Evolutionary conservation across 2,329 filamentous ascomycete species (phyloP).

Genomic region (Diaporthe citrichinensis): DNA sequence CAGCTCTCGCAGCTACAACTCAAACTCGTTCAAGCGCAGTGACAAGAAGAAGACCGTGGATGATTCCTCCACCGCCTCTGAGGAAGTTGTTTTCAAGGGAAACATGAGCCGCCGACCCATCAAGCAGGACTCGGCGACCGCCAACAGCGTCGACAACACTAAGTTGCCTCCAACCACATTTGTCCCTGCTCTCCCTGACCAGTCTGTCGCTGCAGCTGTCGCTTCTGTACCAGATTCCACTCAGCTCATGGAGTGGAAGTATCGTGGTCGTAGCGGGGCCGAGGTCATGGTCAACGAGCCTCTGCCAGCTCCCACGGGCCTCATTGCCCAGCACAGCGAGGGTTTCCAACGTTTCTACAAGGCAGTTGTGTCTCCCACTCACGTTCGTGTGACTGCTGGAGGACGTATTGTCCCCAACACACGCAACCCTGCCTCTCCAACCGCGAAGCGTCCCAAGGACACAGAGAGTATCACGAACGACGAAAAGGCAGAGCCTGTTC

Average conservation of each 20-base stretch:
- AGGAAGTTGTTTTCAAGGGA: conserved; percentile 55
- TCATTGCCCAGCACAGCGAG: conserved; percentile 70
- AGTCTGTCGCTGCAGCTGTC: neutral
- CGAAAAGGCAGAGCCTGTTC: conserved; percentile 35
- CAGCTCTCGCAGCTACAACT: conserved; percentile 43
- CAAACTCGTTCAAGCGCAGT: conserved; percentile 37
- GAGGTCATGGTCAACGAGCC: conserved; percentile 62
- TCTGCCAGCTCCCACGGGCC: conserved; percentile 66
- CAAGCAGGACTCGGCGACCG: conserved; percentile 30
- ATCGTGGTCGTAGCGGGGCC: conserved; percentile 60
- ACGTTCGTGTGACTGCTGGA: conserved; percentile 77
- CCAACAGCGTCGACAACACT: neutral
- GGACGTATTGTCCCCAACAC: conserved; percentile 78
- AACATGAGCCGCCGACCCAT: conserved; percentile 48
- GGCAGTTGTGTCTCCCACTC: conserved; percentile 76
- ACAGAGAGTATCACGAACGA: conserved; percentile 45
- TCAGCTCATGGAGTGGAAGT: conserved; percentile 54
- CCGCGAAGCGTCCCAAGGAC: conserved; percentile 64
- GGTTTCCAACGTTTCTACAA: conserved; percentile 79
- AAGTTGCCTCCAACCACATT: neutral
- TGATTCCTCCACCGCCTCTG: conserved; percentile 52
- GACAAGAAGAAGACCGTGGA: conserved; percentile 50
- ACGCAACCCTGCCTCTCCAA: conserved; percentile 64
- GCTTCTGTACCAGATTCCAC: conserved; percentile 15
- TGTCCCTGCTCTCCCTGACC: neutral